phyloP scores from a whole-genome alignment of 2,329 filamentous ascomycete genomes.

The Claviceps pazoutovae region DNA sequence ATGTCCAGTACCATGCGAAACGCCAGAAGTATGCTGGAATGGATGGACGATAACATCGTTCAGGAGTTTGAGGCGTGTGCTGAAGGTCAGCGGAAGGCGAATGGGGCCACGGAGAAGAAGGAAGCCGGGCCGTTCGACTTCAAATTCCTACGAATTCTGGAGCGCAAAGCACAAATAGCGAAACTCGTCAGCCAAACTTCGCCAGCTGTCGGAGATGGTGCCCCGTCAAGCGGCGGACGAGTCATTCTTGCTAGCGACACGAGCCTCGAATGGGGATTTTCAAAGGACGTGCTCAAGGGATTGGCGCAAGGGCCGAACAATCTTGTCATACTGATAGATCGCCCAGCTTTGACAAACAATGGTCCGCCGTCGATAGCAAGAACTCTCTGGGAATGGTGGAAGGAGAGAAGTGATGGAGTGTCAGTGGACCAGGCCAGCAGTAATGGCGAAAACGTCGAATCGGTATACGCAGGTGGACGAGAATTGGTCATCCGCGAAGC shows the following conservation, averaged over 20 bases:
- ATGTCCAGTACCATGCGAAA: constrained; percentile 81
- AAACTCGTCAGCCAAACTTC: constrained; percentile 40
- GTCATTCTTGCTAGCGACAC: constrained; percentile 87
- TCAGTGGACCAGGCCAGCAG: constrained; percentile 38
- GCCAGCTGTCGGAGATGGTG: constrained; percentile 23
- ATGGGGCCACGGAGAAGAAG: constrained; percentile 35
- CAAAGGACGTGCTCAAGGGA: constrained; percentile 60
- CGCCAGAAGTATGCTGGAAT: constrained; percentile 90
- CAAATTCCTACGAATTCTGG: constrained; percentile 67
- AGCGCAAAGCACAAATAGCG: constrained; percentile 67
- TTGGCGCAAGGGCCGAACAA: constrained; percentile 69
- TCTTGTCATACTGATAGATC: constrained; percentile 76
- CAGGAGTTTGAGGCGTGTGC: constrained; percentile 73
- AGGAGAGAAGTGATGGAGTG: constrained; percentile 50
- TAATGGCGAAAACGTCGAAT: constrained; percentile 44
- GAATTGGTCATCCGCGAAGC: constrained; percentile 47
- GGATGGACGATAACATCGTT: constrained; percentile 96
- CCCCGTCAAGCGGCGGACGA: constrained; percentile 38
- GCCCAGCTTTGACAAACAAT: constrained; percentile 29
- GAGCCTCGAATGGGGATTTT: constrained; percentile 90
- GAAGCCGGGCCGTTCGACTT: constrained; percentile 75
- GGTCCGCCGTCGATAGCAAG: constrained; percentile 48
- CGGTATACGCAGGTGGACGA: constrained; percentile 51
- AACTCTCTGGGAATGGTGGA: constrained; percentile 70
- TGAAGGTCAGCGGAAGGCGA: constrained; percentile 34